Percentiles rank a stretch among this genome's conserved stretches.
Evolutionary conservation across 495 filamentous ascomycete genomes (phyloP).

Genomic region (Aspergillus biplanus): DNA sequence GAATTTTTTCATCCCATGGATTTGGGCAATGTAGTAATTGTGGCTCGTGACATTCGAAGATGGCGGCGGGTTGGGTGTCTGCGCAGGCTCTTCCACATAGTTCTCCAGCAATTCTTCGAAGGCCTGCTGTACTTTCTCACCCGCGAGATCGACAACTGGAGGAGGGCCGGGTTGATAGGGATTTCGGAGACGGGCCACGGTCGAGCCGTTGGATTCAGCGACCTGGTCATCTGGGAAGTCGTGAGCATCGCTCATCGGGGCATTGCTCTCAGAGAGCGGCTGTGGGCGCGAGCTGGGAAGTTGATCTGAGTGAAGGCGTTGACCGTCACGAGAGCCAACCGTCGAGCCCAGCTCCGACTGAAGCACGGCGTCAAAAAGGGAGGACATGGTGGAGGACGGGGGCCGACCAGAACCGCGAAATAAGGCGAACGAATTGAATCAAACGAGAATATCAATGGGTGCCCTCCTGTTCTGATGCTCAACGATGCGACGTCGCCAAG

Average conservation of each 20-base stretch:
- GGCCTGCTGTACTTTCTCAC: constrained; percentile 78
- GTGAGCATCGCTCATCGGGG: constrained; percentile 57
- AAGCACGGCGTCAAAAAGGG: constrained; percentile 55
- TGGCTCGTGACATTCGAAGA: constrained; percentile 78
- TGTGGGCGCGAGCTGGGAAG: constrained; percentile 49
- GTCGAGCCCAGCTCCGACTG: constrained; percentile 54
- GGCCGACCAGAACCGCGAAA: constrained; percentile 30
- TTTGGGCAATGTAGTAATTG: constrained; percentile 96
- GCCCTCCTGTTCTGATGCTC: neutral
- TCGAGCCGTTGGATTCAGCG: constrained; percentile 55
- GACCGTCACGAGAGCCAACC: constrained; percentile 35
- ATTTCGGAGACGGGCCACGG: constrained; percentile 61
- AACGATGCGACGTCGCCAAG: neutral
- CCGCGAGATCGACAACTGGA: constrained; percentile 83
- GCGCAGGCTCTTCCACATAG: constrained; percentile 75
- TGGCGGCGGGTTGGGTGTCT: constrained; percentile 67
- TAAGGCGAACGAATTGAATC: constrained; percentile 6
- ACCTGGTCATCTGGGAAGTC: constrained; percentile 64
- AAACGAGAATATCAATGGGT: neutral
- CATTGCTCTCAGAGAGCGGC: constrained; percentile 56
- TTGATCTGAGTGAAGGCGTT: constrained; percentile 44
- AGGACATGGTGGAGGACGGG: constrained; percentile 48
- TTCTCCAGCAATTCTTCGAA: constrained; percentile 90
- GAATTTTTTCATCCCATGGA: constrained; percentile 83
- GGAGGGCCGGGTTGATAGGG: constrained; percentile 69